Evolutionary conservation across 257 asterid species (phyloP).

Genomic region (Phtheirospermum japonicum): DNA sequence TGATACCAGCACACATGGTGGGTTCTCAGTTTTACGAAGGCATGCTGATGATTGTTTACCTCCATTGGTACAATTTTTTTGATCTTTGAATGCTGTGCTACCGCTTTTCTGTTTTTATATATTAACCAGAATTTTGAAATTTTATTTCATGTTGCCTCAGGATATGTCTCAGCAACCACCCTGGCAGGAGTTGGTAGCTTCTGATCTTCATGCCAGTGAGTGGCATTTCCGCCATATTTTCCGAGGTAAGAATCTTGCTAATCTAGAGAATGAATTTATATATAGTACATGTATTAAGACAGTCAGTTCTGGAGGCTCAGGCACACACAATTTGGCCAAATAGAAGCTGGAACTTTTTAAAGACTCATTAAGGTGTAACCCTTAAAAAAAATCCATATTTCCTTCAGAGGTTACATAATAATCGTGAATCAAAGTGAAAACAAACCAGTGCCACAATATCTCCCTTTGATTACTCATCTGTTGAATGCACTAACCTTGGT

Average conservation of each 20-base stretch:
- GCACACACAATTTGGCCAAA: background rate
- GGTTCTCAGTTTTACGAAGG: slow-evolving; percentile 93
- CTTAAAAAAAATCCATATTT: background rate
- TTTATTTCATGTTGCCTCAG: slow-evolving; percentile 34
- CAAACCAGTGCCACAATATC: background rate
- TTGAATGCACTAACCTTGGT: background rate
- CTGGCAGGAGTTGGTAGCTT: slow-evolving; percentile 92
- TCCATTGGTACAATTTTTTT: slow-evolving; percentile 55
- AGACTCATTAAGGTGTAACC: background rate
- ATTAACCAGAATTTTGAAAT: background rate
- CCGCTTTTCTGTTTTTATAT: background rate
- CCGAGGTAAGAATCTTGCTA: slow-evolving; percentile 54
- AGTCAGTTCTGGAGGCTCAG: background rate
- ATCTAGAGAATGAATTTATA: no score
- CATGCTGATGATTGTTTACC: slow-evolving; percentile 99
- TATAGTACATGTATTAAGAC: no score
- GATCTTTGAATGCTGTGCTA: background rate
- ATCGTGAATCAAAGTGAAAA: slow-evolving; percentile 3
- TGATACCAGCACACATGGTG: slow-evolving; percentile 99
- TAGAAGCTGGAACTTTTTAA: background rate
- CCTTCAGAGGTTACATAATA: background rate
- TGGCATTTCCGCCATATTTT: slow-evolving; percentile 99
- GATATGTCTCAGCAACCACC: slow-evolving; percentile 99
- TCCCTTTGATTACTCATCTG: background rate
- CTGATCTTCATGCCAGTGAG: slow-evolving; percentile 85